Percentiles rank a stretch among this genome's conserved stretches.
These are phyloP conservation scores for Solanum hybrid DNA, from an alignment of 305 asterid species.

Conservation along the genomic window DNA sequence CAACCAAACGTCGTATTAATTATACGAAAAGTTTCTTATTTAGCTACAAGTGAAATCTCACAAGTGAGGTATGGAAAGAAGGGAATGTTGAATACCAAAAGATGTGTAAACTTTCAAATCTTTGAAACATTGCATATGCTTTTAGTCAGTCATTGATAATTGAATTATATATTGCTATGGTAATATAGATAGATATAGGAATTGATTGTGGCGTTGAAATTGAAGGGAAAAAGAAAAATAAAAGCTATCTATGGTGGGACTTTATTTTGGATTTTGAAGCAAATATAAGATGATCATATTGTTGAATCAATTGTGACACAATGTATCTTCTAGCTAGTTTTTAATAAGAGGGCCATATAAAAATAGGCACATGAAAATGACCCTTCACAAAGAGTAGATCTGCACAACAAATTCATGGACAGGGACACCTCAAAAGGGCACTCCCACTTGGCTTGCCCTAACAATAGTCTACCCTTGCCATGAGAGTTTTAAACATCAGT, in stretches of 20 bases:
- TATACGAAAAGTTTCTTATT: too few relatives aligned
- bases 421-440: constrained; percentile 24
- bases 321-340: not conserved
- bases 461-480: constrained; percentile 8
- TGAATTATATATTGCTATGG: not conserved
- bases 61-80: not conserved
- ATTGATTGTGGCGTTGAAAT: constrained; percentile 1
- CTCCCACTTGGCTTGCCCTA: not conserved
- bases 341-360: not conserved
- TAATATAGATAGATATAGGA: not conserved
- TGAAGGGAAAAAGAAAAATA: not conserved
- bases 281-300: not conserved
- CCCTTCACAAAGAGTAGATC: constrained; percentile 21
- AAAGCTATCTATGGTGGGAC: not conserved
- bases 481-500: constrained; percentile 10
- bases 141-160: not conserved
- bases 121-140: not conserved
- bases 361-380: constrained; percentile 23
- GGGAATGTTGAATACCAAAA: not conserved
- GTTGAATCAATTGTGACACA: not conserved
- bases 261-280: not conserved
- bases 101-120: not conserved
- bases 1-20: too few relatives aligned
- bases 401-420: constrained; percentile 12
- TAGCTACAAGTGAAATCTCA: not conserved